Base-by-base conservation (phyloP, 257 asterid genomes). In the Verbascum thapsus region DNA sequence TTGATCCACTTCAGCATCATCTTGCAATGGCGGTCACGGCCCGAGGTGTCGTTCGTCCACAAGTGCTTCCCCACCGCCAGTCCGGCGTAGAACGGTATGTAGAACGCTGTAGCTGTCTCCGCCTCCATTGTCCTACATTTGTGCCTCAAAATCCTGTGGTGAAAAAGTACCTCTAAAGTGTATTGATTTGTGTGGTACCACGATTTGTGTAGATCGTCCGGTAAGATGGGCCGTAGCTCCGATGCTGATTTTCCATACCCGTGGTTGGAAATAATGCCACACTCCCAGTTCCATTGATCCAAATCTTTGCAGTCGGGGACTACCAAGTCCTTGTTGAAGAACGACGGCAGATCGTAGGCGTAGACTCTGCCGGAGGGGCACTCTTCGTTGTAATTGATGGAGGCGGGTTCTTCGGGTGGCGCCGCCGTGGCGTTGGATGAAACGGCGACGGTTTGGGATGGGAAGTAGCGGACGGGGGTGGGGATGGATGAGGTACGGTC, bases 51-150 rank as follows among this genome's bases (percentile, higher is more conserved):
- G 60, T 88, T 86, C 12, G 26, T 58, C 88, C 86, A 80, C 8
- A 85, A 53, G 65, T 72, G 82, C 64, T 81, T 88, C 6, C 87
- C 89, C 0, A 77, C 90, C 1, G 95, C 88, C 32, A 83, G 86
- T 6, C 95, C 95, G 0, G 95, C 95, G 78, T 92, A 92, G 57
- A 92, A 92, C n/a, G 99, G 99, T 7, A 92, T 82, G 77, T 92
- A 92, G 72, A 80, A 92, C 10, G 96, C 95, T 35, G 99, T 89
- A 12, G 98, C 98, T 0, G 79, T 61, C 45, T 77, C 84, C 43
- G 97, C 90, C 32, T 83, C 83, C 5, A 26, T 47, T 10, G 99
- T 89, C 34, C 95, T 43, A 64, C 98, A 92, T 54, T 55, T 77
- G 66, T 91, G 88, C 32, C 79, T 81, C 58, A 84, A 51, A 35